Evolutionary conservation across 352 stramenopile genomes (phyloP), one percentile per base, ranked within the genome.

Genomic region (Globisporangium emineosum): DNA sequence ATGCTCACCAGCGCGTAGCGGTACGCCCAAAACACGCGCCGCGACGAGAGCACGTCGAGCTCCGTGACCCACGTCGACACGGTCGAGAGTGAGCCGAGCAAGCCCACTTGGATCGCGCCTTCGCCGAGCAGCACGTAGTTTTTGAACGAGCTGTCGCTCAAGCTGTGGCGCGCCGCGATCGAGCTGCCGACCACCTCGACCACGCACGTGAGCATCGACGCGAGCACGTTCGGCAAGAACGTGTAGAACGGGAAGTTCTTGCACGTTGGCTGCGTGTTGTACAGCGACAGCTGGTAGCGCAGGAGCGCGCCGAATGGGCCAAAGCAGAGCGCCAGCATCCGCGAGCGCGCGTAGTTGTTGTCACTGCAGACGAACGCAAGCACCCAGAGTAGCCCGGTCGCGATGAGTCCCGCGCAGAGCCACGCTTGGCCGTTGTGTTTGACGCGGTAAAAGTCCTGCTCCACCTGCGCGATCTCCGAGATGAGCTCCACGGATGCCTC

Each of bases 21-120:
- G 51, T 87, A 87, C n/a, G 79, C 77, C 62, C 67, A 86, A 23
- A 71, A 76, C 45, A 85, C 56, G 53, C 71, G 70, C 23, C 72
- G 71, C 15, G 75, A 83, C 25, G 75, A 76, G 25, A 90, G 69
- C 30, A 30, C 57, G 60, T 90, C 70, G 17, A 90, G 61, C 56
- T 90, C 81, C 58, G 85, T 77, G 30, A 88, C 71, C 81, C 81
- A 90, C 30, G 78, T 85, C 15, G 81, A 90, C 9, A 90, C 81
- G 3, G 81, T 90, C 40, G 81, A 90, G 30, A 90, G 71, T 32
- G 81, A 90, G n/a, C 81, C 81, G 2, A 86, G 64, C 30, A 90
- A 81, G 45, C 81, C 81, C 15, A 83, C 75, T 43, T 82, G 60
- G 37, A 79, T 58, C 32, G 65, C 76, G 40, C 77, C 75, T 68